phyloP scores from a whole-genome alignment of 1,139 yeast genomes.

The Lodderomyces theae region DNA sequence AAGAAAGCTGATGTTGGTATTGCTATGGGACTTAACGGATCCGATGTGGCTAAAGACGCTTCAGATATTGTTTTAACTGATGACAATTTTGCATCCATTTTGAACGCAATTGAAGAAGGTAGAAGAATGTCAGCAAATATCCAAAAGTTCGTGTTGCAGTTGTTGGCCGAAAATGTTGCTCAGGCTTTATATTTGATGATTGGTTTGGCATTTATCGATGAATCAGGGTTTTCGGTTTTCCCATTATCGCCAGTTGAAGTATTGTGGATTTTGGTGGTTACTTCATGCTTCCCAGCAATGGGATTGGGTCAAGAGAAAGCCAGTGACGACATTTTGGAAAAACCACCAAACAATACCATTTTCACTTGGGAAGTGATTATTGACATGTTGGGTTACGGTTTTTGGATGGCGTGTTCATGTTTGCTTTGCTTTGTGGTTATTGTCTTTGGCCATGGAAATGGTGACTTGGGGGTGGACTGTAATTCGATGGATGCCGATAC shows the following conservation, averaged over 20 bases:
- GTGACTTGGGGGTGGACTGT: conserved; percentile 65
- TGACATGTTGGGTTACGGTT: conserved; percentile 76
- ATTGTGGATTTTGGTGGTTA: conserved; percentile 74
- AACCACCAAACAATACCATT: conserved; percentile 62
- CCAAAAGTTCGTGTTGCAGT: conserved; percentile 77
- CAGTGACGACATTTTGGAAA: conserved; percentile 60
- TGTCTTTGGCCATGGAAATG: conserved; percentile 65
- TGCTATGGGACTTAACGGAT: conserved; percentile 94
- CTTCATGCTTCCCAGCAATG: conserved; percentile 84
- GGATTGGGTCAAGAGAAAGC: conserved; percentile 78
- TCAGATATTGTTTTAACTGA: conserved; percentile 97
- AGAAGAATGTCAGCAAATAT: conserved; percentile 79
- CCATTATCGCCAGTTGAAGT: conserved; percentile 81
- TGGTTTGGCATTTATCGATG: conserved; percentile 69
- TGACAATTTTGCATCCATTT: conserved; percentile 90
- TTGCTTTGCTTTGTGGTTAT: conserved; percentile 63
- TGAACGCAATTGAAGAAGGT: conserved; percentile 86
- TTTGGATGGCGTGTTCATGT: conserved; percentile 72
- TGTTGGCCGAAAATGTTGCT: conserved; percentile 75
- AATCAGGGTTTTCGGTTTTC: conserved; percentile 60
- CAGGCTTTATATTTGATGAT: conserved; percentile 70
- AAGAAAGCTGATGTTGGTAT: conserved; percentile 84
- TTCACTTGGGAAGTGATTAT: conserved; percentile 68
- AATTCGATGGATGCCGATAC: conserved; percentile 16
- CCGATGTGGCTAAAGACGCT: conserved; percentile 98